A percentile compares a stretch with the other conserved stretches of the same genome.
These are phyloP conservation scores for Tetrapisispora namnaoensis DNA, from an alignment of 805 yeast species.

Conservation along the genomic window DNA sequence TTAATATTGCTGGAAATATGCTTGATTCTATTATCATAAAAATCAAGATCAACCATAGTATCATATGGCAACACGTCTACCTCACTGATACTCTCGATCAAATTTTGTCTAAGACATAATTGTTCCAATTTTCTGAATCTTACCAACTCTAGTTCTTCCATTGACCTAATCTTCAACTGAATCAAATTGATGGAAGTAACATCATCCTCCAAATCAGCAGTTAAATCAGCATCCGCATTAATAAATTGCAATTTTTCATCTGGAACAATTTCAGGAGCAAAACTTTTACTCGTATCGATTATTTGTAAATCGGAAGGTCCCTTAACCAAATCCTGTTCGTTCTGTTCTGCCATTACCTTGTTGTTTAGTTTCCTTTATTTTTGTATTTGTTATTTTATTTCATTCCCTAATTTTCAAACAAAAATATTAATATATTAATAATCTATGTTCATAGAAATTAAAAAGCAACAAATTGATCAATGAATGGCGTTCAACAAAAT, in stretches of 20 bases:
- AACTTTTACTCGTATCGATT: constrained; percentile 1
- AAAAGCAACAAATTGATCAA: no score
- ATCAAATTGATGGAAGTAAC: constrained; percentile 52
- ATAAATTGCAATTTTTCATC: constrained; percentile 40
- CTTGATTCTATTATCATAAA: constrained; percentile 84
- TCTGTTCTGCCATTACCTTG: not conserved
- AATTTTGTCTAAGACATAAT: constrained; percentile 74
- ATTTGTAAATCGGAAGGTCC: not conserved
- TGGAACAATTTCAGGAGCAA: constrained; percentile 15
- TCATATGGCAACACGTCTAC: constrained; percentile 50
- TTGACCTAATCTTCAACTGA: constrained; percentile 56
- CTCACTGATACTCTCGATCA: constrained; percentile 62
- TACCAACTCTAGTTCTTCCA: constrained; percentile 50
- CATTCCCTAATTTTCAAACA: not conserved
- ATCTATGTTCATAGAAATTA: no score
- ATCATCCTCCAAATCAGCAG: constrained; percentile 47
- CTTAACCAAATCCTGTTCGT: not conserved
- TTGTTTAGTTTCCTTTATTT: not conserved
- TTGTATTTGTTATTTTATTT: no score
- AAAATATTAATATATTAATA: not conserved
- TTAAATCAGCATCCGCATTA: constrained; percentile 60
- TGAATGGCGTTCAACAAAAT: no score
- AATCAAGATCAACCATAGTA: constrained; percentile 65
- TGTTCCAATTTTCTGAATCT: constrained; percentile 49
- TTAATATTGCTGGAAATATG: constrained; percentile 69